Conservation (phyloP, 257 asterid species). For the Verbena officinalis region DNA sequence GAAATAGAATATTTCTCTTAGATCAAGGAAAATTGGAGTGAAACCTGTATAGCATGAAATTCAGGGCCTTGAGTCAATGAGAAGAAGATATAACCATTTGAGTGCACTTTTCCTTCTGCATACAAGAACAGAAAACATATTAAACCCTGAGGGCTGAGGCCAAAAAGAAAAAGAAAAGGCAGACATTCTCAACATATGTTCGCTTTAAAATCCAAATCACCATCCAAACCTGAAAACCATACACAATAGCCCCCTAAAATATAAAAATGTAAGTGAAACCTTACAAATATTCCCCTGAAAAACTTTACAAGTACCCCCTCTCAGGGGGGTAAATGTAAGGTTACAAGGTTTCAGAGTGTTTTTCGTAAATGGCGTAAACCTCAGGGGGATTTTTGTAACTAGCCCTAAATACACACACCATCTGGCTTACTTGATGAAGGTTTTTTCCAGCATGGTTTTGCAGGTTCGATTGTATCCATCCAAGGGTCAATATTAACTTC, state of each 20-base stretch:
- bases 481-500: slow-evolving; percentile 33
- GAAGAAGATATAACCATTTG: slow-evolving; percentile 52
- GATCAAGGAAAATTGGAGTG: neutral
- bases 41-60: slow-evolving; percentile 66
- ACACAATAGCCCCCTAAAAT: no score
- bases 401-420: neutral
- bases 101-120: slow-evolving; percentile 37
- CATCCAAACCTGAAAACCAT: no score
- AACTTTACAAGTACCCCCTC: no score
- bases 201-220: no score
- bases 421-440: slow-evolving; percentile 37
- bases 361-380: no score
- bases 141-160: neutral
- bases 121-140: neutral
- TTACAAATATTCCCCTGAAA: no score
- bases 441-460: slow-evolving; percentile 55
- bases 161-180: no score
- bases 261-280: no score
- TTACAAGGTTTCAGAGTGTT: no score
- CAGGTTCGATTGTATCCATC: slow-evolving; percentile 29
- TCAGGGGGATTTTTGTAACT: no score
- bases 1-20: neutral
- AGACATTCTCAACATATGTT: neutral
- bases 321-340: no score
- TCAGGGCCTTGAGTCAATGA: slow-evolving; percentile 55